Base-by-base conservation (phyloP, 257 asterid genomes). In the Nicotiana benthamiana region DNA sequence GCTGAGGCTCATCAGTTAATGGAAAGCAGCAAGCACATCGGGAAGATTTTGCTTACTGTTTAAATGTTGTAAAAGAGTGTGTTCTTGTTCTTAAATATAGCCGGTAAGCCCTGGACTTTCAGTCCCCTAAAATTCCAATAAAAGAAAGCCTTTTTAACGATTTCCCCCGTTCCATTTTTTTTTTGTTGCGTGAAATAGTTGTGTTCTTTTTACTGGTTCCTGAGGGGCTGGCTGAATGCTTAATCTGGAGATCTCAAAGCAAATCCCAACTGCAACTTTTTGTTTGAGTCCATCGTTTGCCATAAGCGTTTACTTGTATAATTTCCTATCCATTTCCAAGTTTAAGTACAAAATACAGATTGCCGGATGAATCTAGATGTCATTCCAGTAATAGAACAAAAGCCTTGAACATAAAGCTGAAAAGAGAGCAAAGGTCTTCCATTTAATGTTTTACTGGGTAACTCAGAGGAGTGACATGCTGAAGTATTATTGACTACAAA, bases 11-110 rank as follows among this genome's bases (percentile, higher is more conserved):
- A 94, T 86, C 85, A 65, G 74, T 82, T 96, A 70, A 90, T 96
- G 90, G 97, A 96, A 88, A 91, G 92, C 93, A 90, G 99, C 94
- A 83, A 88, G 81, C 94, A 94, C 79, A 90, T 96, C 11, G 99
- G 99, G 65, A 96, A 96, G 89, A 92, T 94, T 34, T 75, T 96
- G 80, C 97, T 96, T 56, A 26, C 86, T 6, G 87, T 83, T 64
- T 83, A 79, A 87, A 61, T 52, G 52, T 32, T 75, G 53, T 53
- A 10, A 34, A 54, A 53, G 57, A 57, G 67, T 18, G 53, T 54
- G 27, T 70, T 40, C 59, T 72, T 15, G 16, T 46, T 43, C 4
- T 22, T 72, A 22, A 70, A 22, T 18, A 70, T 70, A 0, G 8
- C 36, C 32, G 15, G 77, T 24, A 72, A 65, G 46, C 26, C 30